phyloP scores from a whole-genome alignment of 2,329 filamentous ascomycete species.

The Botrytis paeoniae region DNA sequence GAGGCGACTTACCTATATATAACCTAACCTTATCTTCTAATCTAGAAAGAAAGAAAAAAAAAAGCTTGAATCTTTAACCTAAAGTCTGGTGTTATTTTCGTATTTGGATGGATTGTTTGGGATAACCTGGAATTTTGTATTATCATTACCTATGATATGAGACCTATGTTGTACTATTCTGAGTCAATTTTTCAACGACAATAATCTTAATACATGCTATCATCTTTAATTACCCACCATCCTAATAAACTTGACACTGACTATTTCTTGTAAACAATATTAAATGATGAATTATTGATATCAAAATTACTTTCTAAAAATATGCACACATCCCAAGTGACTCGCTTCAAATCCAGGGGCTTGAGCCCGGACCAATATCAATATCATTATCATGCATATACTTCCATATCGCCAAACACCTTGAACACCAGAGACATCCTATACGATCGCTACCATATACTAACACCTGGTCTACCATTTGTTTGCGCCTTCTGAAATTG shows the following conservation, averaged over 20 bases:
- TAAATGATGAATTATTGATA: background rate
- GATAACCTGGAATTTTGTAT: background rate
- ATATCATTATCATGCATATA: background rate
- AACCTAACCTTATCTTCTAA: too few species aligned
- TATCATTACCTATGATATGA: background rate
- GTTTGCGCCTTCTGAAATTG: slow-evolving; percentile 64
- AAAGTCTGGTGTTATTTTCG: background rate
- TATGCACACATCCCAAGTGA: background rate
- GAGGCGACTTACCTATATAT: background rate
- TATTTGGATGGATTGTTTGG: too few species aligned
- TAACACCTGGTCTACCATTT: slow-evolving; percentile 43
- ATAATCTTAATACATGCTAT: background rate
- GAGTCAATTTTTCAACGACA: background rate
- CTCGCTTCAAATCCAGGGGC: slow-evolving; percentile 8
- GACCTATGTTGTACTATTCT: slow-evolving; percentile 8
- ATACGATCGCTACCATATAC: slow-evolving; percentile 33
- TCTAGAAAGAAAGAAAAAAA: background rate
- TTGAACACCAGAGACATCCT: slow-evolving; percentile 13
- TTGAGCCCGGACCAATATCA: background rate
- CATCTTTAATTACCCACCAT: background rate
- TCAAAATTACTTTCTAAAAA: background rate
- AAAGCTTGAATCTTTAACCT: background rate
- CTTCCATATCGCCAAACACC: background rate
- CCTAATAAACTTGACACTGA: background rate
- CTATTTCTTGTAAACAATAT: background rate